Base-by-base conservation (phyloP, 2,329 filamentous ascomycete genomes). In the Talaromyces funiculosus region DNA sequence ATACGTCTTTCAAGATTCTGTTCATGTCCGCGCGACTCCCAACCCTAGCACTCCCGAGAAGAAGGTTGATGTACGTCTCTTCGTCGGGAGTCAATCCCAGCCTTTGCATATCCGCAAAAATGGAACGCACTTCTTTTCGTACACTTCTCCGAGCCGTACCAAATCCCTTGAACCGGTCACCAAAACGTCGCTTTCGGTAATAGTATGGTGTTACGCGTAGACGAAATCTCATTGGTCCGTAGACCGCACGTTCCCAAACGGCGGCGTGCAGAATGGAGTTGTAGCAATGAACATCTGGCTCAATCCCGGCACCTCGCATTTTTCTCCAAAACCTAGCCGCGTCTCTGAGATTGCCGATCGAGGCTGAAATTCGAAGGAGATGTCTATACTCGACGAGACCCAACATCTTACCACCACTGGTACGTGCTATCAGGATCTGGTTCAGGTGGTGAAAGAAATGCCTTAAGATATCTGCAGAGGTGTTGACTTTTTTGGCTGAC, bases 231-330 rank as follows among this genome's bases (percentile, higher is more conserved):
- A 78, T 69, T 57, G 65, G 59, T n/a, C 78, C 69, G 22, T 74
- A 70, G 33, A 77, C 74, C 4, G 70, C 66, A 35, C 71, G 69
- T 33, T 81, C 71, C 78, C 80, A 84, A 40, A 80, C 73, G 51
- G 75, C 72, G 1, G 79, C 75, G 18, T 77, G 78, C 72, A 86
- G 78, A 60, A 79, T 81, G 62, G 79, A 71, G 60, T 86, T 86
- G 67, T 82, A 86, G 67, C 82, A 84, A 60, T 74, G 72, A 2
- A 77, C 65, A 65, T 82, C 78, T 2, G 81, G 82, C 8, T 65
- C 43, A 3, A 81, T 51, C 2, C 69, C 65, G 45, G 76, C 69
- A 16, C 69, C 58, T 1, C 67, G 61, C 72, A 84, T 77, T 8
- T 71, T 69, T 7, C 71, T 62, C 82, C 83, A 86, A 14, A 82